Evolutionary conservation across 345 rosid genomes (phyloP).

Genomic region (Brassica nigra): DNA sequence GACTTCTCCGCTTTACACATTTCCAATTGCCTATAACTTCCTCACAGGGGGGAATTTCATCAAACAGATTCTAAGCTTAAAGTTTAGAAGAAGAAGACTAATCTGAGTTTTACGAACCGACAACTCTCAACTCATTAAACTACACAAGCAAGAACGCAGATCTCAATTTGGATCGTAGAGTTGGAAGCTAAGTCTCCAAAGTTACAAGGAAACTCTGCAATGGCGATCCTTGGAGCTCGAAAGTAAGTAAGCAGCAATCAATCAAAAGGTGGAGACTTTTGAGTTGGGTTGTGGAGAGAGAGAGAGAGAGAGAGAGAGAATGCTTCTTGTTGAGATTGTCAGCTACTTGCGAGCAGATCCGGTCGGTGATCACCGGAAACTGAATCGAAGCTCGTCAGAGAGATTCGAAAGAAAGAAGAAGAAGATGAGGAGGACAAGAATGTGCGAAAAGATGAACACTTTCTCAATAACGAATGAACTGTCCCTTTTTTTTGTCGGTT

Average conservation of each 20-base stretch:
- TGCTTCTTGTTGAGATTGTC: conserved; percentile 13
- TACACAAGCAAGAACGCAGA: neutral
- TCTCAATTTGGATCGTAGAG: neutral
- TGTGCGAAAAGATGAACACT: conserved; percentile 32
- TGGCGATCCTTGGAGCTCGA: conserved; percentile 16
- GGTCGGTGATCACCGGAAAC: conserved; percentile 30
- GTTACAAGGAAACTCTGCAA: conserved; percentile 26
- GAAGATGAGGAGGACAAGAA: conserved; percentile 35
- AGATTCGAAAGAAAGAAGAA: conserved; percentile 21
- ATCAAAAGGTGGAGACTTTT: conserved; percentile 28
- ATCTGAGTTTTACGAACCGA: neutral
- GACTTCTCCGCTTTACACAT: conserved; percentile 42
- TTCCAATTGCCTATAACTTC: neutral
- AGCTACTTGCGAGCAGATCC: conserved; percentile 27
- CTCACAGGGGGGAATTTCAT: conserved; percentile 8
- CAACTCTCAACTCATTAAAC: neutral
- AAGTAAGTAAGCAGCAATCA: neutral
- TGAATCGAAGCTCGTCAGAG: conserved; percentile 22
- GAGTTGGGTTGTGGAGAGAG: neutral
- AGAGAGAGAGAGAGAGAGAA: neutral
- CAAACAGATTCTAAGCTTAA: conserved; percentile 4
- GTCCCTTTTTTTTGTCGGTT: conserved; percentile 36
- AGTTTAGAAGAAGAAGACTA: neutral
- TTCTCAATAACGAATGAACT: conserved; percentile 19
- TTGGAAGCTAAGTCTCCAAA: neutral